Conservation (phyloP, 1,284 basidiomycete genomes). For the Ceratobasidium sp. region DNA sequence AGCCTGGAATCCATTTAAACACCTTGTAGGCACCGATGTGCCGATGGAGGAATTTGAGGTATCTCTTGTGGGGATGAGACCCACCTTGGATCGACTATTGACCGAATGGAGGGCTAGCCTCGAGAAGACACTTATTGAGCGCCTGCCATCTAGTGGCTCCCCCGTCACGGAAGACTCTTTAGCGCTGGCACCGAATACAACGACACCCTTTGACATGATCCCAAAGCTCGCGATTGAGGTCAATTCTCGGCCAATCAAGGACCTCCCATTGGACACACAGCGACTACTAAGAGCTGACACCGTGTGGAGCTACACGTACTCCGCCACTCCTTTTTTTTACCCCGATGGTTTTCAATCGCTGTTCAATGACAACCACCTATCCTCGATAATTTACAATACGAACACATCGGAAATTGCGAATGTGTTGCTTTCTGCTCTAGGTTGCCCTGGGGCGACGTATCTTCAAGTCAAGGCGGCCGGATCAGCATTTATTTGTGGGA, state of each 20-base stretch:
- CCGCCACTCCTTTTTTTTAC: background rate
- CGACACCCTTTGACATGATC: background rate
- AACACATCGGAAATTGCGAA: background rate
- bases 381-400: background rate
- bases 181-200: too few relatives aligned
- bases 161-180: too few relatives aligned
- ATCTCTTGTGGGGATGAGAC: background rate
- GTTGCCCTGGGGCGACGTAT: constrained; percentile 14
- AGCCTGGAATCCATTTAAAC: background rate
- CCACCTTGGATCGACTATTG: background rate
- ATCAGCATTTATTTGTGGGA: constrained; percentile 9
- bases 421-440: constrained; percentile 6
- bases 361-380: background rate
- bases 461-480: constrained; percentile 27
- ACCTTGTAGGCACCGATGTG: background rate
- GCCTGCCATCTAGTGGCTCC: background rate
- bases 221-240: background rate
- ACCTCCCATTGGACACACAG: constrained; percentile 6
- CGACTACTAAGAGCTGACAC: constrained; percentile 26
- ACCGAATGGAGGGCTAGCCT: background rate
- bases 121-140: background rate
- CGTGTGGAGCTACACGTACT: background rate
- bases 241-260: background rate
- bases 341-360: constrained; percentile 10
- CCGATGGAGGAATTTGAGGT: background rate